These are phyloP conservation scores for Fusarium guadeloupense DNA, from an alignment of 2,329 filamentous ascomycete genomes.

Conservation along the genomic window DNA sequence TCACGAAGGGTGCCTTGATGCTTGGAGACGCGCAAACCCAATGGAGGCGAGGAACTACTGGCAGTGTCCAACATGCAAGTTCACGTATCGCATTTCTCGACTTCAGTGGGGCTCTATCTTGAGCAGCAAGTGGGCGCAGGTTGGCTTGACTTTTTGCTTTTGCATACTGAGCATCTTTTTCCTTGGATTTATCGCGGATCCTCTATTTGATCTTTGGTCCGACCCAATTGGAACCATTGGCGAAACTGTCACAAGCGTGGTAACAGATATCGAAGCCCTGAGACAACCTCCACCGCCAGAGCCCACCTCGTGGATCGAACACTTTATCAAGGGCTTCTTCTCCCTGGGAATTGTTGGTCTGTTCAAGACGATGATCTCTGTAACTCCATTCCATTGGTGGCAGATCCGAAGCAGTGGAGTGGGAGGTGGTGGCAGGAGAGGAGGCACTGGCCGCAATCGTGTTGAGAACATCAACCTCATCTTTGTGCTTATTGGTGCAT, in stretches of 20 bases:
- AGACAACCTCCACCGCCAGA: conserved; percentile 56
- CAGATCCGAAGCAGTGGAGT: conserved; percentile 72
- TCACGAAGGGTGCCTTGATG: conserved; percentile 87
- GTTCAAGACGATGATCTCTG: conserved; percentile 78
- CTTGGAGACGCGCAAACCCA: conserved; percentile 82
- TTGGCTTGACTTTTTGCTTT: conserved; percentile 75
- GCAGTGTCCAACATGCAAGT: conserved; percentile 88
- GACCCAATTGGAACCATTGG: conserved; percentile 75
- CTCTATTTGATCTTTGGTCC: conserved; percentile 87
- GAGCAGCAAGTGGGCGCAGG: conserved; percentile 72
- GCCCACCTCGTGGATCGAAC: conserved; percentile 74
- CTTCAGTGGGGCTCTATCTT: conserved; percentile 78
- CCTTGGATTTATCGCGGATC: conserved; percentile 91
- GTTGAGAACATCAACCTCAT: conserved; percentile 82
- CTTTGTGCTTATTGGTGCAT: conserved; percentile 80
- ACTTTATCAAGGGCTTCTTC: conserved; percentile 91
- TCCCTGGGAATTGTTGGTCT: conserved; percentile 88
- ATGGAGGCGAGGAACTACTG: conserved; percentile 75
- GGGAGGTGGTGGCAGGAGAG: conserved; percentile 60
- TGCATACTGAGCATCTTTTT: conserved; percentile 78
- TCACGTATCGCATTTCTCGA: conserved; percentile 80
- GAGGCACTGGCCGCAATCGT: conserved; percentile 77
- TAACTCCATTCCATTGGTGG: conserved; percentile 81
- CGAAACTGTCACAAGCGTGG: conserved; percentile 59
- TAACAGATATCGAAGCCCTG: conserved; percentile 52